These are phyloP conservation scores for Bonia amplexicaulis DNA, from an alignment of 176 grass and related monocot genomes.

Conservation along the genomic window DNA sequence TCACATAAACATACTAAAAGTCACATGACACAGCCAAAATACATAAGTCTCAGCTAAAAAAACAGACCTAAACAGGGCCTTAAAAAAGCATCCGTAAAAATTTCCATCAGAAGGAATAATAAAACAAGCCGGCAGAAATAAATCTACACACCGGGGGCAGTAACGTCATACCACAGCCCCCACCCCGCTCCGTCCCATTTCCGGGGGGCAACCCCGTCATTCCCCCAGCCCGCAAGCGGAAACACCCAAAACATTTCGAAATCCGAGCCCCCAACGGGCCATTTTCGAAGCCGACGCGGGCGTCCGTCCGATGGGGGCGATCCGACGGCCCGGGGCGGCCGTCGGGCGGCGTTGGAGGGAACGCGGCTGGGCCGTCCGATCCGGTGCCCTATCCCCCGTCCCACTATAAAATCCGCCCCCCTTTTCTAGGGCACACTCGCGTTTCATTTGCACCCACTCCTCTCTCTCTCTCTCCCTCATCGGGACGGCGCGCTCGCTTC, in stretches of 20 bases:
- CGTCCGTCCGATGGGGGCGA: conserved; percentile 40
- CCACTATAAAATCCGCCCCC: conserved; percentile 37
- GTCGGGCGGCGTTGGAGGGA: conserved; percentile 47
- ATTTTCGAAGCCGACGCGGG: conserved; percentile 26
- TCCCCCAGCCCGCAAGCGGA: not conserved
- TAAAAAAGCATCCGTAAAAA: not conserved
- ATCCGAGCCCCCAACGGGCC: conserved; percentile 33
- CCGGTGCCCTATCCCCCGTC: conserved; percentile 17
- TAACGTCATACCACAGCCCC: not conserved
- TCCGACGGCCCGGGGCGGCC: conserved; percentile 33
- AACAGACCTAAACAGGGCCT: no score
- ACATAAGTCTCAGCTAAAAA: no score
- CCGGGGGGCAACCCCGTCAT: conserved; percentile 25
- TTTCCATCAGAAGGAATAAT: not conserved
- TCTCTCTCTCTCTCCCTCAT: not conserved
- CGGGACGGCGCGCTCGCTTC: not conserved
- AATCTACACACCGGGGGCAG: not conserved
- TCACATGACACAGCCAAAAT: no score
- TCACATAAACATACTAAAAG: no score
- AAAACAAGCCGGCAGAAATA: not conserved
- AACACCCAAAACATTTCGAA: conserved; percentile 47
- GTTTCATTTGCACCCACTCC: not conserved
- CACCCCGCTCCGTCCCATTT: not conserved
- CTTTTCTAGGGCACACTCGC: conserved; percentile 13
- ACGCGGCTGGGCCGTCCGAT: conserved; percentile 52